Percentiles rank a stretch among this genome's conserved stretches.
phyloP scores from a whole-genome alignment of 108 stramenopile genomes.

The Stephanodiscus minutulus region DNA sequence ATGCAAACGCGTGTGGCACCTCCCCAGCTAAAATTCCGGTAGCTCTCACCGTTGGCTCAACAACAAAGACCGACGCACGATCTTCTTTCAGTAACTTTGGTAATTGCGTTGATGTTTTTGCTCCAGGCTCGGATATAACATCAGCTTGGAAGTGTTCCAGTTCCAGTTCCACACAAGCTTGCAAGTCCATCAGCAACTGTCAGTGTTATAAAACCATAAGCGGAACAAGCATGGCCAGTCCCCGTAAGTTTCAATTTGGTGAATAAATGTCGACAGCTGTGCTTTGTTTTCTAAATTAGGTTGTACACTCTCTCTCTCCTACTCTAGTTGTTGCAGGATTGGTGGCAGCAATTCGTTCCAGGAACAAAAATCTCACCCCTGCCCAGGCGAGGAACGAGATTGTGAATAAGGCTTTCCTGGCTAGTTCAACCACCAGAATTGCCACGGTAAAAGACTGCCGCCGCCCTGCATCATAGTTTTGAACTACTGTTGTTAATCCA shows the following conservation, averaged over 20 bases:
- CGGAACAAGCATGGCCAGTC: conserved; percentile 3
- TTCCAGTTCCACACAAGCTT: background rate
- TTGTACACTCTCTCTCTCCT: no score
- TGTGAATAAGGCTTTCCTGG: no score
- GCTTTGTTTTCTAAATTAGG: no score
- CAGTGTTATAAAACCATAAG: background rate
- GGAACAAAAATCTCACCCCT: no score
- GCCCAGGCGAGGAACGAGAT: no score
- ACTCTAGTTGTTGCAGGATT: no score
- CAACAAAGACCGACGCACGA: background rate
- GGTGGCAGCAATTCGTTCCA: no score
- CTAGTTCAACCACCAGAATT: no score
- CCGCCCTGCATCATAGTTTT: conserved; percentile 4
- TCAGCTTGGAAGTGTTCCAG: background rate
- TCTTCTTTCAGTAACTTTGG: background rate
- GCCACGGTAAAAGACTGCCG: no score
- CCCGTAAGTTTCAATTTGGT: conserved; percentile 24
- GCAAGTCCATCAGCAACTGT: no score
- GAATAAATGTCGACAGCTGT: conserved; percentile 14
- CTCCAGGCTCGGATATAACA: background rate
- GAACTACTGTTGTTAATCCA: no score
- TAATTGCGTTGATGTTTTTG: background rate
- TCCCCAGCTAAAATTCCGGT: background rate
- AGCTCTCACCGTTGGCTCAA: conserved; percentile 1
- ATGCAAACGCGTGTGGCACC: background rate